Evolutionary conservation across 176 grass and related monocot genomes (phyloP).

Genomic region (Aegilops umbellulata): DNA sequence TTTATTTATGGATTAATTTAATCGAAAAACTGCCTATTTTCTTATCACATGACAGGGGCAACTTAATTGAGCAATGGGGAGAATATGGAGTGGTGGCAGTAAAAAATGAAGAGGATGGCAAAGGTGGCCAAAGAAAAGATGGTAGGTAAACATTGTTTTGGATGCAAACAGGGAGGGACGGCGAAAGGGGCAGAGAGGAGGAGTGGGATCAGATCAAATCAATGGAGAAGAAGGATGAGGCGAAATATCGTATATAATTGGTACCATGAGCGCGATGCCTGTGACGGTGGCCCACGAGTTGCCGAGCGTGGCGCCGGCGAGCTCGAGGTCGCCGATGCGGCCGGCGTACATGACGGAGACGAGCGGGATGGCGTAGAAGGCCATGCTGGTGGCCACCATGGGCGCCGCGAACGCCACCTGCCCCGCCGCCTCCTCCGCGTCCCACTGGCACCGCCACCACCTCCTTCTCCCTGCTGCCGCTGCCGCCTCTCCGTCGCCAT

Average conservation of each 20-base stretch:
- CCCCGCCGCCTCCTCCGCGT: constrained; percentile 35
- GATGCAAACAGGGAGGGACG: no score
- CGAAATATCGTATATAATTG: no score
- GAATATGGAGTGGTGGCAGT: no score
- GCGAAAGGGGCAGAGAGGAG: neutral
- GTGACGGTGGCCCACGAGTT: constrained; percentile 89
- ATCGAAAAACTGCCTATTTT: no score
- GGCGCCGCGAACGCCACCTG: constrained; percentile 71
- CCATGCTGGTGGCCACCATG: constrained; percentile 76
- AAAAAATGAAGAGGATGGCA: neutral
- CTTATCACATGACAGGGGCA: neutral
- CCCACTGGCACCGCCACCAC: constrained; percentile 2
- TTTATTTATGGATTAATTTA: no score
- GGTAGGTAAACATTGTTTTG: no score
- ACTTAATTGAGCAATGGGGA: neutral
- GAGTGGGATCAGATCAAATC: neutral
- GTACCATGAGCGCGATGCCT: constrained; percentile 80
- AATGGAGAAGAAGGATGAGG: neutral
- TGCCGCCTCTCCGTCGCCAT: neutral
- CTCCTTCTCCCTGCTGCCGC: neutral
- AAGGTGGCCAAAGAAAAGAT: neutral
- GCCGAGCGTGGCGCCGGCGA: constrained; percentile 77
- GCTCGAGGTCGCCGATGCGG: constrained; percentile 68
- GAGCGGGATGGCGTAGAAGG: constrained; percentile 79
- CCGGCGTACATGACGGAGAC: constrained; percentile 91